These are phyloP conservation scores for Atkinsonella texensis DNA, from an alignment of 2,329 filamentous ascomycete genomes.

Conservation along the genomic window DNA sequence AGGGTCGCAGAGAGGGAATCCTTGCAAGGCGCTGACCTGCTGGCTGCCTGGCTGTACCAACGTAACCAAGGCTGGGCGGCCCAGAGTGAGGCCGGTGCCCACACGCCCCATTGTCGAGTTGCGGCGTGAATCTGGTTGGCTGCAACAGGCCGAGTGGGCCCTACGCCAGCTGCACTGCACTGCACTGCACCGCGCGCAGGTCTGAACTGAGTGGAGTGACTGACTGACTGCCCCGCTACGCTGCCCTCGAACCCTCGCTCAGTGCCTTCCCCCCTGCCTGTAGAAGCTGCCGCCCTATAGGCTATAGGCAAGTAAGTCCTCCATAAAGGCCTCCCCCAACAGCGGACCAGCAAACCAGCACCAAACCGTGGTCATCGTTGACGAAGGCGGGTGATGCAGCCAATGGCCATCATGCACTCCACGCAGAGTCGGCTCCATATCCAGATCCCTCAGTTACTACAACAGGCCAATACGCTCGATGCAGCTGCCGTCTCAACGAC, in stretches of 20 bases:
- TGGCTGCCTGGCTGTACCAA: neutral
- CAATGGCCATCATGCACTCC: conserved; percentile 5
- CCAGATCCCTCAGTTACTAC: conserved; percentile 2
- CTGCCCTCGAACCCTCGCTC: too few relatives aligned
- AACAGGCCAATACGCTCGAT: neutral
- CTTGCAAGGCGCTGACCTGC: neutral
- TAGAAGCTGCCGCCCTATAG: too few relatives aligned
- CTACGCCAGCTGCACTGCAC: too few relatives aligned
- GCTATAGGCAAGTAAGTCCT: neutral
- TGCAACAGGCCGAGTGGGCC: neutral
- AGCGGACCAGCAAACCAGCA: neutral
- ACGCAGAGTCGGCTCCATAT: conserved; percentile 2
- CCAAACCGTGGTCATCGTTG: conserved; percentile 1
- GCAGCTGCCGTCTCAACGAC: conserved; percentile 1
- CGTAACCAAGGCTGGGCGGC: neutral
- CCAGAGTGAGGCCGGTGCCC: neutral
- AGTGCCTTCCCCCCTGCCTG: too few relatives aligned
- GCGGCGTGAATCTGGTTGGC: neutral
- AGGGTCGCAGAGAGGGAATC: neutral
- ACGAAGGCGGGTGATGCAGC: conserved; percentile 1
- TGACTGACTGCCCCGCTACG: too few relatives aligned
- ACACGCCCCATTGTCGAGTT: neutral
- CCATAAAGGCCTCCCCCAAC: neutral
- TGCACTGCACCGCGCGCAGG: too few relatives aligned
- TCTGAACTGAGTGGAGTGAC: too few relatives aligned